Base-by-base conservation (phyloP, 2,329 filamentous ascomycete genomes). In the Apiospora pterosperma region DNA sequence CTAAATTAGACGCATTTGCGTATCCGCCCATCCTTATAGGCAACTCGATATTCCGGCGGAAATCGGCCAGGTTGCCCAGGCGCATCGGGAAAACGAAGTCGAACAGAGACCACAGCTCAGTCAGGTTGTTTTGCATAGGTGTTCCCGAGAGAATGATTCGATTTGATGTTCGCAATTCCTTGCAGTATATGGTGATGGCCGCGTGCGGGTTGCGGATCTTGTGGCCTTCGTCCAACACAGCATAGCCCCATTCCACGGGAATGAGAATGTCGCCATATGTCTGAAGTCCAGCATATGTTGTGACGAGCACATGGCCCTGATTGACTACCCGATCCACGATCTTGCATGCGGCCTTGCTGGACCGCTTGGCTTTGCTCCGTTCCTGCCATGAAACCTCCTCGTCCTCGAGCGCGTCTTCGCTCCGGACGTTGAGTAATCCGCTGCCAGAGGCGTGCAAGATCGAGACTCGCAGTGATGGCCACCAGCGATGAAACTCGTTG, bases 81-180 rank as follows among this genome's bases (percentile, higher is more conserved):
- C 94, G 90, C 92, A 98, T 97, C 0, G 96, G 96, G 67, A 93
- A 98, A 64, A 98, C 91, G 74, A 99, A 99, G 75, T 99, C 96
- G 74, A 99, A 98, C 0, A 99, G 81, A 0, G 95, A 98, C 95
- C 96, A 99, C 0, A 99, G 82, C 75, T 99, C 96, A 0, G 91
- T 90, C 31, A 99, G 80, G 68, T 97, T 98, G 76, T 99, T 99
- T 76, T 99, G 96, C 83, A 99, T 96, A 0, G 96, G 96, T 0
- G 96, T 99, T 5, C 96, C 96, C 0, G 96, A 98, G 1, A 99
- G 82, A 65, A 99, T 98, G 67, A 98, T 85, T 25, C 96, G 88
- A 71, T 98, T 96, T 0, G 92, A 87, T 0, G 96, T 99, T 38
- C 91, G 90, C 12, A 99, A 81, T 76, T 97, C 92, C 75, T 99